These are phyloP conservation scores for Mycena leptocephala DNA, from an alignment of 768 basidiomycete genomes.

Conservation along the genomic window DNA sequence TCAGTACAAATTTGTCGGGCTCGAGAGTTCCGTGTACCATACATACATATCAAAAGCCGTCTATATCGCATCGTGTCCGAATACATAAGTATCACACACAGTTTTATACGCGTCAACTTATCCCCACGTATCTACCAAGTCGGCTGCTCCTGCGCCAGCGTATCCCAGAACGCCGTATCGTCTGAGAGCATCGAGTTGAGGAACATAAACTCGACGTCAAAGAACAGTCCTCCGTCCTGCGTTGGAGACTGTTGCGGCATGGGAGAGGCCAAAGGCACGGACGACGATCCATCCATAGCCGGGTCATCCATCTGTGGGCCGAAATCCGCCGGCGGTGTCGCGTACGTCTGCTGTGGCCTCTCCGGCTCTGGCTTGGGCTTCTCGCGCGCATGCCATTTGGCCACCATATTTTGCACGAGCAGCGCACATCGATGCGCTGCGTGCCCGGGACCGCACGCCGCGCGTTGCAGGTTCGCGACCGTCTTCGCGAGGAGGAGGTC, in stretches of 20 bases:
- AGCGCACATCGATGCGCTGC: conserved; percentile 2
- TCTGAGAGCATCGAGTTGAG: background rate
- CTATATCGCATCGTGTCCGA: too few species aligned
- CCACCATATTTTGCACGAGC: background rate
- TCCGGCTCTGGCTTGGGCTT: background rate
- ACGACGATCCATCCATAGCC: background rate
- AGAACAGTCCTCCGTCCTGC: background rate
- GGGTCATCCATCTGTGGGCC: background rate
- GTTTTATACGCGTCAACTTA: too few species aligned
- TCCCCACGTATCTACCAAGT: background rate
- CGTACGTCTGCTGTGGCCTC: background rate
- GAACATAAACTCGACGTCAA: conserved; percentile 9
- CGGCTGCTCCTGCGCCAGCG: background rate
- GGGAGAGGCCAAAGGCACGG: background rate
- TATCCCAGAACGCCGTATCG: conserved; percentile 6
- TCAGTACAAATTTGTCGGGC: too few species aligned
- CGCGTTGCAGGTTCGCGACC: background rate
- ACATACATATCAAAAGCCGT: too few species aligned
- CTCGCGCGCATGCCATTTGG: conserved; percentile 5
- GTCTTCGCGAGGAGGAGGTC: conserved; percentile 23
- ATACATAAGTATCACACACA: too few species aligned
- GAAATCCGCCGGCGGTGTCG: background rate
- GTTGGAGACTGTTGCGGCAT: background rate
- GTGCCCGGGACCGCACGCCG: conserved; percentile 18
- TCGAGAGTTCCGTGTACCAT: too few species aligned